phyloP scores from a whole-genome alignment of 2,329 filamentous ascomycete genomes.

The Neopestalotiopsis sp. region DNA sequence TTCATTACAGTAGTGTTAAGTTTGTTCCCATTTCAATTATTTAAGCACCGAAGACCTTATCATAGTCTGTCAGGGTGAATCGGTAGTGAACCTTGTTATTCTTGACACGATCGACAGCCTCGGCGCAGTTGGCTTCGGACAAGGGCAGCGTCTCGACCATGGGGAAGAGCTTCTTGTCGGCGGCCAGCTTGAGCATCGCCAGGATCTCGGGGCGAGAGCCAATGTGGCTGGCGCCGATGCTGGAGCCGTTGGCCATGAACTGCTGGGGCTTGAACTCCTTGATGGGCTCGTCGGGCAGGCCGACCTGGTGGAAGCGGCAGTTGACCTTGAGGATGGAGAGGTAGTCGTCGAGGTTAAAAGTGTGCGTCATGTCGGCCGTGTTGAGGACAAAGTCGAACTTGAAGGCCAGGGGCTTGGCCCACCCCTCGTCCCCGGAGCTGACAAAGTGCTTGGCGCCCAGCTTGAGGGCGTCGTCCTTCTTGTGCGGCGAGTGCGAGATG shows the following conservation, averaged over 20 bases:
- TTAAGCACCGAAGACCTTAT: constrained; percentile 64
- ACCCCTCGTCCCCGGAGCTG: constrained; percentile 54
- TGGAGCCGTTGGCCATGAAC: constrained; percentile 46
- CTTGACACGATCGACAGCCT: constrained; percentile 73
- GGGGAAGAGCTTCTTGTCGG: constrained; percentile 54
- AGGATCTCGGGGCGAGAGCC: constrained; percentile 65
- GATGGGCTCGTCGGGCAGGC: constrained; percentile 58
- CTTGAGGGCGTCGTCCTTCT: constrained; percentile 64
- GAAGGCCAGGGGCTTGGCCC: constrained; percentile 60
- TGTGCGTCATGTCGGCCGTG: constrained; percentile 54
- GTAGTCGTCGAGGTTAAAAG: constrained; percentile 60
- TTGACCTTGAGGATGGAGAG: constrained; percentile 57
- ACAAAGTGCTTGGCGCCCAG: constrained; percentile 67
- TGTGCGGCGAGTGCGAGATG: constrained; percentile 64
- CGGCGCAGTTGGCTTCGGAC: constrained; percentile 69
- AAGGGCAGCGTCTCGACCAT: constrained; percentile 67
- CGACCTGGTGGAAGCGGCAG: constrained; percentile 63
- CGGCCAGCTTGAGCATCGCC: constrained; percentile 63
- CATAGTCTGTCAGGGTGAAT: constrained; percentile 71
- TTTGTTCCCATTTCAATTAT: background rate
- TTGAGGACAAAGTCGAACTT: constrained; percentile 59
- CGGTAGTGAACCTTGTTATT: constrained; percentile 76
- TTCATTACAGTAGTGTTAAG: background rate
- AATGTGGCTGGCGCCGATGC: constrained; percentile 58
- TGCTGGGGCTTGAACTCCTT: constrained; percentile 46